These are phyloP conservation scores for Takashimella koratensis DNA, from an alignment of 1,284 basidiomycete species.

Conservation along the genomic window DNA sequence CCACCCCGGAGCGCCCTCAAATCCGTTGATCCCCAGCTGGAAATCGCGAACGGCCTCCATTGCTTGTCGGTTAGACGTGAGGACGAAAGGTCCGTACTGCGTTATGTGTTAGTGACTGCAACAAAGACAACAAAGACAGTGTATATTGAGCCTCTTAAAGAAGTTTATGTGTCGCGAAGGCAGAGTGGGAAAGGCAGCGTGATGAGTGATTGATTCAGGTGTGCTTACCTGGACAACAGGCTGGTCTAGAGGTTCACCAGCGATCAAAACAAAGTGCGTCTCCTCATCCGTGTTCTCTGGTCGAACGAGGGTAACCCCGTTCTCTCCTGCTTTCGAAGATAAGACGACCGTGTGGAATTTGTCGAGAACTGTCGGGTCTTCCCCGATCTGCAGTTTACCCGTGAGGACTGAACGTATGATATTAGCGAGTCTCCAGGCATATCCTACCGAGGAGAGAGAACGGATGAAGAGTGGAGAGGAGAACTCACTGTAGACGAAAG, in stretches of 20 bases:
- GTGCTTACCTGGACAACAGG: conserved; percentile 66
- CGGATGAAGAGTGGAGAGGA: no score
- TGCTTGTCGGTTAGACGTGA: conserved; percentile 75
- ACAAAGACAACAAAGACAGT: neutral
- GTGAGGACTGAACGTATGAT: conserved; percentile 54
- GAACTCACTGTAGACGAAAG: conserved; percentile 70
- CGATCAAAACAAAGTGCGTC: conserved; percentile 71
- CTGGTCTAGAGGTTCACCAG: conserved; percentile 87
- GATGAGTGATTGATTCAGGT: no score
- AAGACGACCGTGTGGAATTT: conserved; percentile 69
- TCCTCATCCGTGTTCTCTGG: conserved; percentile 55
- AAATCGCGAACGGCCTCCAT: conserved; percentile 79
- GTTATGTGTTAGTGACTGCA: neutral
- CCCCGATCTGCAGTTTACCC: conserved; percentile 57
- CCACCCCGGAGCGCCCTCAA: conserved; percentile 86
- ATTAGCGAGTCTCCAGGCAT: neutral
- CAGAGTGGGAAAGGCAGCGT: no score
- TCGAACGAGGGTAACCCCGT: conserved; percentile 44
- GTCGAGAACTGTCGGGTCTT: conserved; percentile 54
- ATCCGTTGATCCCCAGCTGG: conserved; percentile 74
- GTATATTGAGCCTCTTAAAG: no score
- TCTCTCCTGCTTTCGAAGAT: conserved; percentile 37
- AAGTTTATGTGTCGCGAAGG: no score
- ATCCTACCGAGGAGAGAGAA: no score
- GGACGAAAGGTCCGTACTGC: conserved; percentile 57